Evolutionary conservation across 129 eudicot genomes (phyloP).

Genomic region (Chrysanthemum lavandulifolium): DNA sequence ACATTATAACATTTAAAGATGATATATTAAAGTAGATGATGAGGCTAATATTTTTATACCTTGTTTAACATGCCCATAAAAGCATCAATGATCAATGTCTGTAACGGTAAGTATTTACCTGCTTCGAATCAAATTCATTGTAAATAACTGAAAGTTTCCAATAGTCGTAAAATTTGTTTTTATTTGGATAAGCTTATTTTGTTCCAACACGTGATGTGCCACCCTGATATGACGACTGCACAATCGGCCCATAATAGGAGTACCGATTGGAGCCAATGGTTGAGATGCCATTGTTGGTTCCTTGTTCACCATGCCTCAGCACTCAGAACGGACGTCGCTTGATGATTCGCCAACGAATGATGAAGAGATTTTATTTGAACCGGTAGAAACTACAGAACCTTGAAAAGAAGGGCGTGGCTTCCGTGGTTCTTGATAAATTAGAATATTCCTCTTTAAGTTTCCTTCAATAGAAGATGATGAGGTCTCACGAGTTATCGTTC

Average conservation of each 20-base stretch:
- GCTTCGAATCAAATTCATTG: too few species aligned
- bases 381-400: constrained; percentile 27
- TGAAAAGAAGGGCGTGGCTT: constrained; percentile 52
- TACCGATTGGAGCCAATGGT: constrained; percentile 66
- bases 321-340: constrained; percentile 34
- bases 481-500: constrained; percentile 29
- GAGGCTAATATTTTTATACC: too few species aligned
- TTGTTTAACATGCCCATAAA: too few species aligned
- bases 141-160: too few species aligned
- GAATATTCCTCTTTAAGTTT: constrained; percentile 55
- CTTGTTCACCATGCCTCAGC: constrained; percentile 38
- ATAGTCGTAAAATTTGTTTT: too few species aligned
- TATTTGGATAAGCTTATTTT: too few species aligned
- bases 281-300: constrained; percentile 23
- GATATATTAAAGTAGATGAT: too few species aligned
- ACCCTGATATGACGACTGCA: too few species aligned
- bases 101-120: too few species aligned
- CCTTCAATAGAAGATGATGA: constrained; percentile 50
- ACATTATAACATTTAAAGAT: too few species aligned
- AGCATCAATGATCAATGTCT: too few species aligned
- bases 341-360: constrained; percentile 40
- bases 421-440: constrained; percentile 48
- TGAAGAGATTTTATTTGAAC: constrained; percentile 30
- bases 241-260: constrained; percentile 38
- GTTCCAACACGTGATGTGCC: too few species aligned